Conservation (phyloP, 768 basidiomycete species). For the Paxillus ammoniavirescens region DNA sequence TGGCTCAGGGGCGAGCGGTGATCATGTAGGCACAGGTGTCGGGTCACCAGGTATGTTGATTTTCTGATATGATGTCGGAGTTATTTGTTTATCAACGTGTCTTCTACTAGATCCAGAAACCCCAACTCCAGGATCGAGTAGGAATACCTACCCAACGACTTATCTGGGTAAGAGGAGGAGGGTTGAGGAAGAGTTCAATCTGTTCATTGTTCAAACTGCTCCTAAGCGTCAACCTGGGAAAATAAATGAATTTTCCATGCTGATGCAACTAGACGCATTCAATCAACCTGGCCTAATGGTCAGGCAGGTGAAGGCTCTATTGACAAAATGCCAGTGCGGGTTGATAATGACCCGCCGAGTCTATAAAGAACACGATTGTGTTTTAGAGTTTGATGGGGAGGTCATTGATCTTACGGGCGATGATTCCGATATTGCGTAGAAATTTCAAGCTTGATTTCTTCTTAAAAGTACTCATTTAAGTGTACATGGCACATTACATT, state of each 20-base stretch:
- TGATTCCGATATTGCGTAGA: neutral
- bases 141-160: neutral
- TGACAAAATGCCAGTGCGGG: neutral
- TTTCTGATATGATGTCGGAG: neutral
- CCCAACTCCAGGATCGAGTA: neutral
- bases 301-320: neutral
- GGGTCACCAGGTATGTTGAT: too few species aligned
- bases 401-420: neutral
- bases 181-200: neutral
- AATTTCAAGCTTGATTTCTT: neutral
- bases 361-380: neutral
- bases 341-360: neutral
- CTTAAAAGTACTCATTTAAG: too few species aligned
- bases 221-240: conserved; percentile 1
- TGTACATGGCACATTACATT: too few species aligned
- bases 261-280: neutral
- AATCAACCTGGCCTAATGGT: neutral
- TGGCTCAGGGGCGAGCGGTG: neutral
- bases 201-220: neutral
- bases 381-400: neutral
- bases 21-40: neutral
- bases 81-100: neutral
- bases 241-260: neutral
- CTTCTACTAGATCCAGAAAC: neutral
- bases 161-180: neutral